Conservation (phyloP, 345 rosid species). For the Atalantia buxifolia region DNA sequence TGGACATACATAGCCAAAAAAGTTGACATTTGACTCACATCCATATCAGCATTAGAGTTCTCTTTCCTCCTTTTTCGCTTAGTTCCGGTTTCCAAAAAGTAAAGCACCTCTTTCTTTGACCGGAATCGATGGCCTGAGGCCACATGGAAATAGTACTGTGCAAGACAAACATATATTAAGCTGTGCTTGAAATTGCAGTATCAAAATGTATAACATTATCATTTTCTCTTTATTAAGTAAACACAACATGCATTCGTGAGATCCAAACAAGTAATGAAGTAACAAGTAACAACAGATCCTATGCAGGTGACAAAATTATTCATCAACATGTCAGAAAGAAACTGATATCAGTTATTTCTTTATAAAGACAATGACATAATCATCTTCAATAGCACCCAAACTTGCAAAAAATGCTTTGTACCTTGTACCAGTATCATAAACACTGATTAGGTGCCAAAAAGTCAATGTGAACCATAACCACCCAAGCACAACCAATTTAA, state of each 20-base stretch:
- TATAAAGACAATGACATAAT: neutral
- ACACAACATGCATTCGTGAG: neutral
- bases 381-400: neutral
- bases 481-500: neutral
- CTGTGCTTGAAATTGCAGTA: neutral
- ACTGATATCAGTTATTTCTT: neutral
- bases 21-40: constrained; percentile 20
- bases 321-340: neutral
- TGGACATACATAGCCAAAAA: neutral
- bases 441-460: neutral
- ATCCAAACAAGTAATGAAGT: neutral
- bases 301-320: neutral
- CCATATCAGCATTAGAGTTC: constrained; percentile 9
- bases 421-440: neutral
- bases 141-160: constrained; percentile 47
- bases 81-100: constrained; percentile 42
- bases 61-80: constrained; percentile 25
- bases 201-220: neutral
- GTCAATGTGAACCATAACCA: neutral
- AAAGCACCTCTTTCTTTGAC: constrained; percentile 47
- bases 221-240: neutral
- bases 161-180: neutral
- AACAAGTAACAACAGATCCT: neutral
- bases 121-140: constrained; percentile 33
- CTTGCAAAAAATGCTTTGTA: neutral